Conservation (phyloP, 768 basidiomycete genomes). For the Tephrocybe rancida region DNA sequence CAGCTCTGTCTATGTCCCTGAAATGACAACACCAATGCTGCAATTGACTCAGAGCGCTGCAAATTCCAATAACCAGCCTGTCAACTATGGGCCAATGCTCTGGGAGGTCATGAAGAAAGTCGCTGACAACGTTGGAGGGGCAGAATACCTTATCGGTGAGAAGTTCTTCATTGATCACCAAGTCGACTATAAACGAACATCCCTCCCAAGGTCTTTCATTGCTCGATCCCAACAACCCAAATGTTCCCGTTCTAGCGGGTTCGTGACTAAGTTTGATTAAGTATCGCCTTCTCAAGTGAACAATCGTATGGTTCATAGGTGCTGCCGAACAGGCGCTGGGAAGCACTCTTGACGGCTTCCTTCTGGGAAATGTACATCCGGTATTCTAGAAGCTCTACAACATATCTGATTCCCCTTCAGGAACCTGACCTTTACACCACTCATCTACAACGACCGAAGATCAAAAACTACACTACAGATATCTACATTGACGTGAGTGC, state of each 20-base stretch:
- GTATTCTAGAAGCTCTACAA: background rate
- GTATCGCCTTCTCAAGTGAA: background rate
- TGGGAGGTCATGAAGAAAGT: conserved; percentile 49
- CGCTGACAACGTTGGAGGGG: conserved; percentile 27
- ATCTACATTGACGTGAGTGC: conserved; percentile 45
- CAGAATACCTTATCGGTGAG: conserved; percentile 33
- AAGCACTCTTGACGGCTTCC: conserved; percentile 41
- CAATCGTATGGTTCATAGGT: conserved; percentile 19
- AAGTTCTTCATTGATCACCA: background rate
- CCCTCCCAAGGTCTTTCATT: conserved; percentile 41
- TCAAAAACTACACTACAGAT: conserved; percentile 47
- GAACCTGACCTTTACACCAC: conserved; percentile 62
- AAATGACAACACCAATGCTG: conserved; percentile 43
- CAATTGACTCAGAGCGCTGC: conserved; percentile 32
- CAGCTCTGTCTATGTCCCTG: conserved; percentile 43
- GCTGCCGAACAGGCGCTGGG: conserved; percentile 39
- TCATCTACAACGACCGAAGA: conserved; percentile 41
- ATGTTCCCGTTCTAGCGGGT: conserved; percentile 32
- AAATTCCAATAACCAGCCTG: conserved; percentile 48
- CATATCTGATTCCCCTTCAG: conserved; percentile 22
- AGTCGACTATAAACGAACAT: too few species aligned
- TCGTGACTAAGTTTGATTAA: background rate
- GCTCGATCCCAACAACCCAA: conserved; percentile 37
- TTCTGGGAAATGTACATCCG: conserved; percentile 49
- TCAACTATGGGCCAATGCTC: conserved; percentile 46